phyloP scores from a whole-genome alignment of 257 asterid species.

The Striga asiatica region DNA sequence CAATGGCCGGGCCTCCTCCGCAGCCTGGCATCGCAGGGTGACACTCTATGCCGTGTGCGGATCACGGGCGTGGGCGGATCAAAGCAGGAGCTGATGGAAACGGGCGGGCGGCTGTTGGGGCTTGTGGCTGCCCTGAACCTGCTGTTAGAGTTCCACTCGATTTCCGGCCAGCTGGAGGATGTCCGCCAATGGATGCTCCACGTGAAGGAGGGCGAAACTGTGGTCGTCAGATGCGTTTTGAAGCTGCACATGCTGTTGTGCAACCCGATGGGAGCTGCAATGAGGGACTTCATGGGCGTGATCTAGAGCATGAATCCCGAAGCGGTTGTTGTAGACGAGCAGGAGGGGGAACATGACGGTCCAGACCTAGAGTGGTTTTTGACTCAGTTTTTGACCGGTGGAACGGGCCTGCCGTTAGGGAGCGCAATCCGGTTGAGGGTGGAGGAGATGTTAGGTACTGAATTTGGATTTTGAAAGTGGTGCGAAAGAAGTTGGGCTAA shows the following conservation, averaged over 20 bases:
- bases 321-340: slow-evolving; percentile 63
- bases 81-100: slow-evolving; percentile 74
- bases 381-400: no score
- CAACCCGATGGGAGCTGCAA: slow-evolving; percentile 39
- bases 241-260: slow-evolving; percentile 77
- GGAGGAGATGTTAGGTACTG: slow-evolving; percentile 67
- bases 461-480: background rate
- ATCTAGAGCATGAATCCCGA: slow-evolving; percentile 71
- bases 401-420: slow-evolving; percentile 46
- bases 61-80: slow-evolving; percentile 88
- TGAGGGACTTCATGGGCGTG: slow-evolving; percentile 58
- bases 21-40: slow-evolving; percentile 62
- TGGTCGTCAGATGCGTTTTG: slow-evolving; percentile 65
- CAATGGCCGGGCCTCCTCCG: slow-evolving; percentile 95
- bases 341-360: slow-evolving; percentile 66
- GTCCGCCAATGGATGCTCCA: slow-evolving; percentile 99
- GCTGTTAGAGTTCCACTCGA: slow-evolving; percentile 81
- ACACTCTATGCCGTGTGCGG: slow-evolving; percentile 74
- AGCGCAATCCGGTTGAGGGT: slow-evolving; percentile 51
- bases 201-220: slow-evolving; percentile 72
- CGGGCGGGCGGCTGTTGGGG: slow-evolving; percentile 66
- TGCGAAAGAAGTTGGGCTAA: no score
- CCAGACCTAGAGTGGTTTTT: slow-evolving; percentile 37
- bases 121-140: slow-evolving; percentile 61
- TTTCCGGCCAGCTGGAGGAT: slow-evolving; percentile 80